Evolutionary conservation across 495 filamentous ascomycete species (phyloP).

Genomic region (Penicilliopsis zonata): DNA sequence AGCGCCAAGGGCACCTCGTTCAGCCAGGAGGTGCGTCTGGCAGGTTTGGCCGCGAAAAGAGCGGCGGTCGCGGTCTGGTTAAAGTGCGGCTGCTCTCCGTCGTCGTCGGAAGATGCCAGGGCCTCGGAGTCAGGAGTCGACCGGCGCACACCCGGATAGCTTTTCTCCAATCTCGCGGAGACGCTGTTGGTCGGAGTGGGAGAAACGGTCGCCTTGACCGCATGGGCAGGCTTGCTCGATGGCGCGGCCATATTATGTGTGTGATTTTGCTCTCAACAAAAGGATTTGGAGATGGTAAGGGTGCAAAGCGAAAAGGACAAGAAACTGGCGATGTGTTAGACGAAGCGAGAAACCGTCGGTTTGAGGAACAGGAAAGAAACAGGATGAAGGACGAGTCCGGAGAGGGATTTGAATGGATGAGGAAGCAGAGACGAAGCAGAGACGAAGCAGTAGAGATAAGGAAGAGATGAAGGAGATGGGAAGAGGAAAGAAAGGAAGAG

Average conservation of each 20-base stretch:
- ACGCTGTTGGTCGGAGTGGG: slow-evolving; percentile 33
- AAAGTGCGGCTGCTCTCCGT: slow-evolving; percentile 42
- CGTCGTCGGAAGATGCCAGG: slow-evolving; percentile 85
- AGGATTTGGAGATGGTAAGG: too few species aligned
- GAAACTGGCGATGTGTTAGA: too few species aligned
- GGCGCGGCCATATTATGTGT: slow-evolving; percentile 30
- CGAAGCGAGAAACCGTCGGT: too few species aligned
- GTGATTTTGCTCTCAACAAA: too few species aligned
- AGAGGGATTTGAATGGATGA: too few species aligned
- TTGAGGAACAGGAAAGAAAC: too few species aligned
- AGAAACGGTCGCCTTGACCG: slow-evolving; percentile 14
- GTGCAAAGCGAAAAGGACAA: too few species aligned
- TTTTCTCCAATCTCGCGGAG: slow-evolving; percentile 57
- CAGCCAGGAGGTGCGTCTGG: slow-evolving; percentile 42
- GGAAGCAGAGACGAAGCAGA: slow-evolving; percentile 1
- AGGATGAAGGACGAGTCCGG: too few species aligned
- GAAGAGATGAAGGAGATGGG: background rate
- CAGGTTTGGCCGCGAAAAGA: slow-evolving; percentile 26
- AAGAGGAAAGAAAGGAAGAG: too few species aligned
- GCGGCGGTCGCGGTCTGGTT: slow-evolving; percentile 21
- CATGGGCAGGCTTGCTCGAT: slow-evolving; percentile 11
- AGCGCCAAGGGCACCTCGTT: slow-evolving; percentile 34
- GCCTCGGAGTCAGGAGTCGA: slow-evolving; percentile 91
- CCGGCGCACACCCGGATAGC: slow-evolving; percentile 51
- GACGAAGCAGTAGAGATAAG: background rate